Evolutionary conservation across 2,329 filamentous ascomycete genomes (phyloP).

Genomic region (Botrytis porri): DNA sequence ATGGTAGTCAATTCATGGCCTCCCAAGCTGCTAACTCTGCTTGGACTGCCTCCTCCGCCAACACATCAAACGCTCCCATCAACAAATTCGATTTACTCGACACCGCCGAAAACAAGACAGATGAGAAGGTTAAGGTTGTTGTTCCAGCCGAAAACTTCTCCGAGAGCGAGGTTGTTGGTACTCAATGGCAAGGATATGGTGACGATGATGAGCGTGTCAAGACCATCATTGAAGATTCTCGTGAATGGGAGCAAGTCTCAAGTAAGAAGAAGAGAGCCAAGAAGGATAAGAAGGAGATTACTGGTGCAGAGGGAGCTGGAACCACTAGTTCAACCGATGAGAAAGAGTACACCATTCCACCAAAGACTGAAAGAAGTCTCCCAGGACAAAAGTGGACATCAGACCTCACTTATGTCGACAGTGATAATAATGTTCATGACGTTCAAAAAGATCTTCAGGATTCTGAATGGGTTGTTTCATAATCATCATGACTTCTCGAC

Average conservation of each 20-base stretch:
- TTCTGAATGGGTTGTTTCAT: constrained; percentile 38
- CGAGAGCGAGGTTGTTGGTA: constrained; percentile 27
- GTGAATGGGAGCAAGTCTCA: constrained; percentile 58
- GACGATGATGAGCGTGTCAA: constrained; percentile 63
- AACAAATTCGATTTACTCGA: constrained; percentile 52
- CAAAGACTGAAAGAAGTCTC: constrained; percentile 25
- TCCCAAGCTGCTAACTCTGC: constrained; percentile 45
- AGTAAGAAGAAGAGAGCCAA: constrained; percentile 36
- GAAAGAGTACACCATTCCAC: constrained; percentile 27
- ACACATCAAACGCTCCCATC: constrained; percentile 32
- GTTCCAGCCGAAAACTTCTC: constrained; percentile 32
- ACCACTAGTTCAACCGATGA: constrained; percentile 25
- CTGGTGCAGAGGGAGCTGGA: constrained; percentile 25
- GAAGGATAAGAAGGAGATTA: constrained; percentile 30
- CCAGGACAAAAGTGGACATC: constrained; percentile 32
- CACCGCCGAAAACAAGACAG: constrained; percentile 48
- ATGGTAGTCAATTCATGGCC: constrained; percentile 62
- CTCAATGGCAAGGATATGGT: constrained; percentile 34
- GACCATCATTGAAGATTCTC: constrained; percentile 51
- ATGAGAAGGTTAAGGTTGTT: constrained; percentile 35
- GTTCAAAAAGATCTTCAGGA: constrained; percentile 28
- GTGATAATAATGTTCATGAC: constrained; percentile 27
- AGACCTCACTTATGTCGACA: constrained; percentile 25
- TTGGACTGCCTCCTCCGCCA: constrained; percentile 41
- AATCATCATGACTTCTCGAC: background rate